These are phyloP conservation scores for Coemansia sp. DNA, from an alignment of 192 early-diverging fungal genomes.

Conservation along the genomic window DNA sequence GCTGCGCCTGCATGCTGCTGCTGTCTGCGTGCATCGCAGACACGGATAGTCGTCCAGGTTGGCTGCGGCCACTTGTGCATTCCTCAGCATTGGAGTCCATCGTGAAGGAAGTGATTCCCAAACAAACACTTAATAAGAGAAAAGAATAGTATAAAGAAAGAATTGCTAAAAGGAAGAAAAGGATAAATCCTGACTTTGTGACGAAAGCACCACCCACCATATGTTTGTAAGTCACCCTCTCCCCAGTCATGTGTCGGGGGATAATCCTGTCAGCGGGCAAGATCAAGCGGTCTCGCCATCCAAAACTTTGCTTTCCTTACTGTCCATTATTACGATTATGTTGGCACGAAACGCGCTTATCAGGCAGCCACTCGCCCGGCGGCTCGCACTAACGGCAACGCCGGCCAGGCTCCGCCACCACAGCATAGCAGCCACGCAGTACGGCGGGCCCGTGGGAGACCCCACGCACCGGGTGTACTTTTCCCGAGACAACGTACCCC, in stretches of 20 bases:
- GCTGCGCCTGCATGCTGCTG: neutral
- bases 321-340: neutral
- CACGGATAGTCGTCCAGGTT: neutral
- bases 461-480: constrained; percentile 35
- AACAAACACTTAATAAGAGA: neutral
- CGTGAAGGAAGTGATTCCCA: constrained; percentile 3
- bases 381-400: neutral
- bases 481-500: constrained; percentile 67
- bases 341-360: neutral
- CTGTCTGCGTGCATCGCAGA: neutral
- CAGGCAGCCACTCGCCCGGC: neutral
- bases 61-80: neutral
- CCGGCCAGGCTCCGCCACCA: neutral
- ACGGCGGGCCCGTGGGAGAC: constrained; percentile 24
- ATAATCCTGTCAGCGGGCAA: neutral
- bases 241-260: neutral
- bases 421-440: constrained; percentile 5
- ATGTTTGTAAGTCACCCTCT: neutral
- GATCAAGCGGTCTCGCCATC: neutral
- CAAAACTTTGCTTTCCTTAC: too few species aligned
- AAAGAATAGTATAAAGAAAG: neutral
- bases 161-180: neutral
- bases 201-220: constrained; percentile 6
- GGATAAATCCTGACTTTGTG: constrained; percentile 1
- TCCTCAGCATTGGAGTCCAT: neutral